phyloP scores from a whole-genome alignment of 2,329 filamentous ascomycete genomes.

The Microascus cirrosus region DNA sequence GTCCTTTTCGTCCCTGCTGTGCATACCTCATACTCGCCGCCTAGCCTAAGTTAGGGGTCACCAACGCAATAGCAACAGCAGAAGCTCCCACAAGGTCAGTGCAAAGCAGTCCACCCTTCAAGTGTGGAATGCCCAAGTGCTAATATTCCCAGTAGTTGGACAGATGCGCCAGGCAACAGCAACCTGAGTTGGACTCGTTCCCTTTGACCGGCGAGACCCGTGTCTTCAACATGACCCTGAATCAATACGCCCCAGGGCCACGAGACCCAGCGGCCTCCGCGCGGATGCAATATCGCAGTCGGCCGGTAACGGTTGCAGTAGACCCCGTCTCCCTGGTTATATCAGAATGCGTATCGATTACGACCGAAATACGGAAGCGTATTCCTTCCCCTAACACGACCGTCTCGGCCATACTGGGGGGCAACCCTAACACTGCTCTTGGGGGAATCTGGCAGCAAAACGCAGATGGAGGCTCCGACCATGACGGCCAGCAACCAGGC shows the following conservation, averaged over 20 bases:
- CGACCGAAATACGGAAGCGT: slow-evolving; percentile 96
- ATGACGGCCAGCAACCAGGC: slow-evolving; percentile 39
- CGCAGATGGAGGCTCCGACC: slow-evolving; percentile 12
- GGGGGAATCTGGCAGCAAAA: background rate
- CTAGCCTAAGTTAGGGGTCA: background rate
- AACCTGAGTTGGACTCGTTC: background rate
- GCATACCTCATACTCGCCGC: background rate
- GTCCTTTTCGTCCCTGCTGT: background rate
- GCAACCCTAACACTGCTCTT: slow-evolving; percentile 41
- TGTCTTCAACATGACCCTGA: background rate
- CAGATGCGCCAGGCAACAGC: background rate
- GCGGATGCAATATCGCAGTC: slow-evolving; percentile 48
- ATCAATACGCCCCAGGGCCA: background rate
- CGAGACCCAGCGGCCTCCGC: background rate
- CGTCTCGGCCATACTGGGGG: slow-evolving; percentile 88
- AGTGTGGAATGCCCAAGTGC: background rate
- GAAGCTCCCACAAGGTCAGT: background rate
- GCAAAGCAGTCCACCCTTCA: background rate
- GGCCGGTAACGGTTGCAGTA: slow-evolving; percentile 67
- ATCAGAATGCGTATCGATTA: slow-evolving; percentile 97
- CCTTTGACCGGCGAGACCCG: background rate
- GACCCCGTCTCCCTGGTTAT: slow-evolving; percentile 89
- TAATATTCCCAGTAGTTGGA: background rate
- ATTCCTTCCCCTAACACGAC: slow-evolving; percentile 92
- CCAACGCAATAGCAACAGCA: background rate